phyloP scores from a whole-genome alignment of 805 yeast species.

The Barnettozyma wickerhamii region DNA sequence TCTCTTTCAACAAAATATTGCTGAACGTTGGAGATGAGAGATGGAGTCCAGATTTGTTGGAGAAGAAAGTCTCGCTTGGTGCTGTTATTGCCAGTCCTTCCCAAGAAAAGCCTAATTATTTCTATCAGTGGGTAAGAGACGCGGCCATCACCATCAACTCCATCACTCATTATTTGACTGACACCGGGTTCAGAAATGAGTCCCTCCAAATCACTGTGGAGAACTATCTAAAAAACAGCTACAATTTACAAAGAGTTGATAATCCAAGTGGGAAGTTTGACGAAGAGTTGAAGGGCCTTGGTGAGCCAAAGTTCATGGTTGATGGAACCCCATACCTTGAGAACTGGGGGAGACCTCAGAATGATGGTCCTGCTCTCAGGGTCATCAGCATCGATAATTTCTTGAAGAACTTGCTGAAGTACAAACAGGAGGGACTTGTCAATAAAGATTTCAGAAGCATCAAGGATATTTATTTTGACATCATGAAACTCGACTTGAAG shows the following conservation, averaged over 20 bases:
- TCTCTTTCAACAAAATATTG: conserved; percentile 40
- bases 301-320: conserved; percentile 84
- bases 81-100: conserved; percentile 87
- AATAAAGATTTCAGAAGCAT: conserved; percentile 26
- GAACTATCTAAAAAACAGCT: conserved; percentile 57
- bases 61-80: conserved; percentile 50
- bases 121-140: conserved; percentile 88
- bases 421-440: conserved; percentile 28
- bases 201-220: conserved; percentile 37
- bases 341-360: conserved; percentile 93
- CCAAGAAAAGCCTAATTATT: conserved; percentile 65
- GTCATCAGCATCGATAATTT: conserved; percentile 59
- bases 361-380: conserved; percentile 91
- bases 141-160: conserved; percentile 76
- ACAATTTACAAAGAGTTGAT: conserved; percentile 54
- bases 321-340: conserved; percentile 59
- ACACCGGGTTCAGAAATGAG: conserved; percentile 26
- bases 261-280: conserved; percentile 66
- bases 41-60: conserved; percentile 23
- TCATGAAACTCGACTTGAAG: conserved; percentile 65
- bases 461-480: conserved; percentile 38
- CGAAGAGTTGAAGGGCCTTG: conserved; percentile 52
- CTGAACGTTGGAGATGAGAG: conserved; percentile 44
- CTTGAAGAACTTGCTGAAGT: conserved; percentile 37
- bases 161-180: conserved; percentile 51